Percentiles rank a stretch among this genome's conserved stretches.
Evolutionary conservation across 116 monocot species (phyloP).

Genomic region (Papilionanthe hybrid): DNA sequence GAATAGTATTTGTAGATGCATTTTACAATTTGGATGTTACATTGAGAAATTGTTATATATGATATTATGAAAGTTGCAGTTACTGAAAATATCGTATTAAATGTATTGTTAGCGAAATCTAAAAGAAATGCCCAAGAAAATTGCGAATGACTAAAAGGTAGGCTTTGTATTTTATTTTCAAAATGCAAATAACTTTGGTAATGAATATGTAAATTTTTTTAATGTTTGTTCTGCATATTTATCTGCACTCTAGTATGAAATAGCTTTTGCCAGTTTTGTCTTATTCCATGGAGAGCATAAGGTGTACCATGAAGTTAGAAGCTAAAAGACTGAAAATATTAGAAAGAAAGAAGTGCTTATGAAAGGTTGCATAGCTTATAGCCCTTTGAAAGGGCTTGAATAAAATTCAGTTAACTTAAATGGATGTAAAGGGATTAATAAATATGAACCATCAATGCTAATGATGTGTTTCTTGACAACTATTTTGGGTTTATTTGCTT

Average conservation of each 20-base stretch:
- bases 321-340: background rate
- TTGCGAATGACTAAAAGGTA: too few relatives aligned
- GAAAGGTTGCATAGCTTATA: background rate
- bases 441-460: background rate
- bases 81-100: too few relatives aligned
- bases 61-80: too few relatives aligned
- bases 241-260: background rate
- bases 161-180: too few relatives aligned
- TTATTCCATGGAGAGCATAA: background rate
- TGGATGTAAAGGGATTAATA: background rate
- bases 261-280: background rate
- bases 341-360: background rate
- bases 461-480: background rate
- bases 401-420: background rate
- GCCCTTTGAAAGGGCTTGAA: background rate
- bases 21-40: too few relatives aligned
- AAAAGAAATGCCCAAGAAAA: too few relatives aligned
- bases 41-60: too few relatives aligned
- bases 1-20: too few relatives aligned
- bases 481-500: background rate
- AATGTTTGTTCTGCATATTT: background rate
- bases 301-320: background rate
- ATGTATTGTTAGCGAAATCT: too few relatives aligned
- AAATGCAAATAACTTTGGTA: background rate
- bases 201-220: background rate